phyloP scores from a whole-genome alignment of 2,329 filamentous ascomycete genomes.

The Cadophora sp. region DNA sequence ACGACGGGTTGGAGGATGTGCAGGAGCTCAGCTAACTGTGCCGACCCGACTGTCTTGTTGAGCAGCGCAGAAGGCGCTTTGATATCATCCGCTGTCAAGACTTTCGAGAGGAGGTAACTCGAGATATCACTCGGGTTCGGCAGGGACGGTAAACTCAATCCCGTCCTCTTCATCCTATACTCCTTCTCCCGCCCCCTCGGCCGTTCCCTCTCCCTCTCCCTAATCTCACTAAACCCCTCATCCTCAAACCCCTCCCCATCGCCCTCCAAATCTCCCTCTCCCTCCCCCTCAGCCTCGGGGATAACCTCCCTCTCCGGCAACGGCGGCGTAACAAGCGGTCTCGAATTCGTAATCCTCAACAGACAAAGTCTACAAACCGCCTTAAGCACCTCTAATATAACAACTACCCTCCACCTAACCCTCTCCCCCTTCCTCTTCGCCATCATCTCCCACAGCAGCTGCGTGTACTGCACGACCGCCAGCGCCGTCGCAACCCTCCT shows the following conservation, averaged over 20 bases:
- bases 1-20: conserved; percentile 89
- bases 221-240: conserved; percentile 50
- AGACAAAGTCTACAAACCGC: conserved; percentile 83
- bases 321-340: conserved; percentile 82
- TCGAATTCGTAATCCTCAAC: conserved; percentile 80
- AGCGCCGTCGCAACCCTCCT: conserved; percentile 80
- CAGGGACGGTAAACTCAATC: conserved; percentile 81
- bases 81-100: conserved; percentile 95
- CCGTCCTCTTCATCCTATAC: conserved; percentile 96
- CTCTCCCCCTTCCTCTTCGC: conserved; percentile 86
- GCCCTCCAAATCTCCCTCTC: conserved; percentile 56
- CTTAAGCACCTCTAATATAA: conserved; percentile 85
- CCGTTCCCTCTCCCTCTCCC: conserved; percentile 20
- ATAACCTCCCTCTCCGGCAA: conserved; percentile 86
- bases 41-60: conserved; percentile 77
- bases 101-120: conserved; percentile 85
- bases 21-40: conserved; percentile 84
- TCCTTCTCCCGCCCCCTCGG: conserved; percentile 52
- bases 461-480: conserved; percentile 92
- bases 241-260: conserved; percentile 44
- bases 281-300: conserved; percentile 57
- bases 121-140: conserved; percentile 84
- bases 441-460: conserved; percentile 97
- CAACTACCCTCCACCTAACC: conserved; percentile 85
- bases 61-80: conserved; percentile 87